Evolutionary conservation across 2,329 filamentous ascomycete species (phyloP).

Genomic region (Calonectria montana): DNA sequence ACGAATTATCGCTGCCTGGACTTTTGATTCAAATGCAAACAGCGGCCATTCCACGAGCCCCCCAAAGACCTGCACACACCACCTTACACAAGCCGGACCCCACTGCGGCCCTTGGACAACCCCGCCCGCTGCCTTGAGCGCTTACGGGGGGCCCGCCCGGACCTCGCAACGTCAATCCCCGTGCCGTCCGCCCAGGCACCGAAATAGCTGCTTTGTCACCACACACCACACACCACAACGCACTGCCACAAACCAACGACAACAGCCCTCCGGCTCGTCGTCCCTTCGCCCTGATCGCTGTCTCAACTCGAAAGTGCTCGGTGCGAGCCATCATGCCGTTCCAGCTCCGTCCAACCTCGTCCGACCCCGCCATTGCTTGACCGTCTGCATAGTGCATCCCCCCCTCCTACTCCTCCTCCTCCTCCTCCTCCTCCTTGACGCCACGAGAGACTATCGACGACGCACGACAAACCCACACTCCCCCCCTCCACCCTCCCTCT

Average conservation of each 20-base stretch:
- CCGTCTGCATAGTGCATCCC: conserved; percentile 17
- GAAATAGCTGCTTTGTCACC: conserved; percentile 22
- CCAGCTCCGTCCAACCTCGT: conserved; percentile 39
- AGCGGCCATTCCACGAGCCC: too few species aligned
- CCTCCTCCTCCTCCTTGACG: conserved; percentile 13
- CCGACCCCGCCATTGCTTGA: conserved; percentile 43
- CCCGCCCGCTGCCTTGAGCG: conserved; percentile 24
- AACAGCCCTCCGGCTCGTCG: neutral
- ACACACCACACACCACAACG: neutral
- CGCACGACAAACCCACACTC: conserved; percentile 6
- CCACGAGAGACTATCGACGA: conserved; percentile 6
- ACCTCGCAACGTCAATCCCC: conserved; percentile 6
- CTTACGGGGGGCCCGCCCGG: conserved; percentile 22
- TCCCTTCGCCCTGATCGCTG: neutral
- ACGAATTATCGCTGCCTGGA: too few species aligned
- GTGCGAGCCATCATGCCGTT: conserved; percentile 46
- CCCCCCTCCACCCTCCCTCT: conserved; percentile 16
- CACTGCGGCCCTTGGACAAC: conserved; percentile 28
- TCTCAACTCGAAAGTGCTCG: conserved; percentile 16
- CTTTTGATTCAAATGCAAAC: too few species aligned
- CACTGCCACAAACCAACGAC: conserved; percentile 6
- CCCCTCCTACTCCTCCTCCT: neutral
- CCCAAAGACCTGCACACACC: neutral
- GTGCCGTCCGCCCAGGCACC: conserved; percentile 30
- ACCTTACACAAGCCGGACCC: neutral